These are phyloP conservation scores for Sporothrix schenckii DNA, from an alignment of 2,329 filamentous ascomycete species.

Conservation along the genomic window DNA sequence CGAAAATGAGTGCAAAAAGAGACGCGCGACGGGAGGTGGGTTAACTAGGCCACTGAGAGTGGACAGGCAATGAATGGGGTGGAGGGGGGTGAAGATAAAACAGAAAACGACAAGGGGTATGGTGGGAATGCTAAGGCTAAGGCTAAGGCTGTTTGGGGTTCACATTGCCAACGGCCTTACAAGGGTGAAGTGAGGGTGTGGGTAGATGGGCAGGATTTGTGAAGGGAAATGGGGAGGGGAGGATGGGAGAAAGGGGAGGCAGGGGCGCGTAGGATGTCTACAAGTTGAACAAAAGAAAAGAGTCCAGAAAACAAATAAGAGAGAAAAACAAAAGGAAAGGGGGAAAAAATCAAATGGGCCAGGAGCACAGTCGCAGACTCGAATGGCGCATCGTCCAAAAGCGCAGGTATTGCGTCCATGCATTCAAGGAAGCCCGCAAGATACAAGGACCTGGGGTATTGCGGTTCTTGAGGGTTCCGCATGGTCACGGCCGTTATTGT, in stretches of 20 bases:
- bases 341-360: conserved; percentile 7
- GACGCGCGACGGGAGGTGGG: conserved; percentile 15
- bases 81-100: conserved; percentile 26
- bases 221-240: background rate
- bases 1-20: background rate
- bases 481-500: background rate
- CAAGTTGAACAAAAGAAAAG: background rate
- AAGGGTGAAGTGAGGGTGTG: conserved; percentile 20
- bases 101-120: conserved; percentile 26
- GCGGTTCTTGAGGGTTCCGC: background rate
- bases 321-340: conserved; percentile 7
- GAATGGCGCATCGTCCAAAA: conserved; percentile 7
- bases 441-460: background rate
- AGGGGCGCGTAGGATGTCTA: background rate
- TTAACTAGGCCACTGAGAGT: conserved; percentile 11
- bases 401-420: conserved; percentile 16
- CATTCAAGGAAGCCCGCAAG: background rate
- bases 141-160: conserved; percentile 34
- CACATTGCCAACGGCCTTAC: conserved; percentile 31
- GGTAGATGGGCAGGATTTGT: conserved; percentile 8
- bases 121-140: conserved; percentile 5
- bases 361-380: background rate
- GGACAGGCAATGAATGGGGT: background rate
- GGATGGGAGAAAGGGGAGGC: background rate
- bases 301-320: background rate